A percentile compares a stretch with the other conserved stretches of the same genome.
Conservation (phyloP, 306 rosid genomes). For the Betula pendula region DNA sequence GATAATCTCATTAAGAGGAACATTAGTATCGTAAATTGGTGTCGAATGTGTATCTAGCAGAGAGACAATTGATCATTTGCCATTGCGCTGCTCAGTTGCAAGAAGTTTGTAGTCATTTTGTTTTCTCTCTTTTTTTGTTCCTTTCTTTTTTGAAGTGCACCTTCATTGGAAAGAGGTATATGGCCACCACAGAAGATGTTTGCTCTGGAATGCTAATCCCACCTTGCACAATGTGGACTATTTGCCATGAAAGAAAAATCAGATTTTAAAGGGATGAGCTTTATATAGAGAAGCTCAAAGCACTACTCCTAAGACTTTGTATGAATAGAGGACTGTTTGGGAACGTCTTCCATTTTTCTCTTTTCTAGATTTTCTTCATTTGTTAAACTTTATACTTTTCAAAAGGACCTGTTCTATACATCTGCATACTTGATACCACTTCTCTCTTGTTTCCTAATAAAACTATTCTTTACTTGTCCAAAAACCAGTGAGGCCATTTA, state of each 20-base stretch:
- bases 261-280: neutral
- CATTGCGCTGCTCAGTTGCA: no score
- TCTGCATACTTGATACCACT: neutral
- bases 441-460: neutral
- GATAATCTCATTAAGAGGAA: no score
- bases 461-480: neutral
- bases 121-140: no score
- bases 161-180: no score
- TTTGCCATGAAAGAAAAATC: neutral
- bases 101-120: no score
- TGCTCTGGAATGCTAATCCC: no score
- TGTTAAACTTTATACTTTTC: neutral
- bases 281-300: neutral
- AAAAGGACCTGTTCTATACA: neutral
- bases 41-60: no score
- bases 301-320: neutral
- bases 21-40: no score
- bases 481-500: neutral
- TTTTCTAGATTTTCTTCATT: neutral
- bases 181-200: no score
- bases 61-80: no score
- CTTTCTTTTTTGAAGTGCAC: no score
- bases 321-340: neutral
- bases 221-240: no score
- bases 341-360: neutral